These are phyloP conservation scores for Amylocarpus encephaloides DNA, from an alignment of 2,329 filamentous ascomycete genomes.

Conservation along the genomic window DNA sequence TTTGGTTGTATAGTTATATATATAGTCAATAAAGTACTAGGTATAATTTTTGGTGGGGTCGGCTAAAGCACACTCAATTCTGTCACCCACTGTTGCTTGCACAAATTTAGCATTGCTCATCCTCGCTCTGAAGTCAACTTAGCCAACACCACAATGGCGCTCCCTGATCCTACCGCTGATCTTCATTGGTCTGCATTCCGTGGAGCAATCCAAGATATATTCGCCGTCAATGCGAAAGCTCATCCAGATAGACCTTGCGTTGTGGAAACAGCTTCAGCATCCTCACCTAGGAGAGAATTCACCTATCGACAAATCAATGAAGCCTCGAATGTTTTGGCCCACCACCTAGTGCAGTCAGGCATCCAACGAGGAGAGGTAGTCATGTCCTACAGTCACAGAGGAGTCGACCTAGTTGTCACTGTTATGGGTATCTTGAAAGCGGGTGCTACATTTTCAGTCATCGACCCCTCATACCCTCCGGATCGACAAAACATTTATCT, in stretches of 20 bases:
- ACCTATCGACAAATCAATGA: slow-evolving; percentile 85
- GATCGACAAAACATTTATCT: slow-evolving; percentile 77
- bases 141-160: slow-evolving; percentile 13
- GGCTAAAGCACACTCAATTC: too few species aligned
- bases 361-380: slow-evolving; percentile 78
- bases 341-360: slow-evolving; percentile 70
- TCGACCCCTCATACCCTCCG: slow-evolving; percentile 79
- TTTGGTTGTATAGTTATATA: too few species aligned
- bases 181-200: slow-evolving; percentile 53
- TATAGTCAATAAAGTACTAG: too few species aligned
- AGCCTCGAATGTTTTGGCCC: slow-evolving; percentile 71
- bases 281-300: slow-evolving; percentile 57
- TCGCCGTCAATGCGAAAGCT: slow-evolving; percentile 50
- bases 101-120: background rate
- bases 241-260: slow-evolving; percentile 63
- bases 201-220: slow-evolving; percentile 55
- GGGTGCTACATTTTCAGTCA: slow-evolving; percentile 56
- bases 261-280: slow-evolving; percentile 52
- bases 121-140: slow-evolving; percentile 7
- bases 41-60: too few species aligned
- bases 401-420: slow-evolving; percentile 69
- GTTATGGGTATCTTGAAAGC: slow-evolving; percentile 67
- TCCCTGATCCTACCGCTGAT: slow-evolving; percentile 51
- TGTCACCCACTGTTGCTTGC: too few species aligned
- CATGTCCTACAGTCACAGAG: slow-evolving; percentile 83